Evolutionary conservation across 352 stramenopile species (phyloP).

Genomic region (Elongisporangium anandrum): DNA sequence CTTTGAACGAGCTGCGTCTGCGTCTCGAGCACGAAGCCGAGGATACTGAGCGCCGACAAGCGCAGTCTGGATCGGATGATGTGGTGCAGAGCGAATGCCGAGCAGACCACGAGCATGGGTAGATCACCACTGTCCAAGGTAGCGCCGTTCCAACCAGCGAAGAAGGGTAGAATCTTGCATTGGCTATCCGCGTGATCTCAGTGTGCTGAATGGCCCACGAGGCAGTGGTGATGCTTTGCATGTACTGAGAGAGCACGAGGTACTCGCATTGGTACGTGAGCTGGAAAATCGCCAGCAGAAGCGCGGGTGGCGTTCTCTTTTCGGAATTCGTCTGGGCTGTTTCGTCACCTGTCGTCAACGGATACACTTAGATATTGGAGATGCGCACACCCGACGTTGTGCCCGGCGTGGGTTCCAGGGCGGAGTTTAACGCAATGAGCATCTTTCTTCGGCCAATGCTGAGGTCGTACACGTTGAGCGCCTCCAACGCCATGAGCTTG

Average conservation of each 20-base stretch:
- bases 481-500: background rate
- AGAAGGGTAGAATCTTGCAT: conserved; percentile 7
- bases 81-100: conserved; percentile 3
- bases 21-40: conserved; percentile 46
- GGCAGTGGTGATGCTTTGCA: conserved; percentile 15
- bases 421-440: background rate
- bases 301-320: background rate
- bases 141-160: background rate
- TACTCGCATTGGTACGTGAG: conserved; percentile 15
- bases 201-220: conserved; percentile 8
- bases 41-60: background rate
- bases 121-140: conserved; percentile 1
- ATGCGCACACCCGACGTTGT: no score
- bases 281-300: background rate
- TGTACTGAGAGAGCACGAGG: conserved; percentile 18
- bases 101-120: conserved; percentile 11
- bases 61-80: conserved; percentile 5
- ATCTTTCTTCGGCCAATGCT: background rate
- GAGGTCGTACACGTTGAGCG: background rate
- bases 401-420: background rate
- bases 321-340: no score
- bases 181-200: conserved; percentile 6
- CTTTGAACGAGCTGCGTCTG: conserved; percentile 28
- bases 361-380: background rate
- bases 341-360: background rate